phyloP scores from a whole-genome alignment of 1,139 yeast genomes.

The Zygosaccharomyces sapae region DNA sequence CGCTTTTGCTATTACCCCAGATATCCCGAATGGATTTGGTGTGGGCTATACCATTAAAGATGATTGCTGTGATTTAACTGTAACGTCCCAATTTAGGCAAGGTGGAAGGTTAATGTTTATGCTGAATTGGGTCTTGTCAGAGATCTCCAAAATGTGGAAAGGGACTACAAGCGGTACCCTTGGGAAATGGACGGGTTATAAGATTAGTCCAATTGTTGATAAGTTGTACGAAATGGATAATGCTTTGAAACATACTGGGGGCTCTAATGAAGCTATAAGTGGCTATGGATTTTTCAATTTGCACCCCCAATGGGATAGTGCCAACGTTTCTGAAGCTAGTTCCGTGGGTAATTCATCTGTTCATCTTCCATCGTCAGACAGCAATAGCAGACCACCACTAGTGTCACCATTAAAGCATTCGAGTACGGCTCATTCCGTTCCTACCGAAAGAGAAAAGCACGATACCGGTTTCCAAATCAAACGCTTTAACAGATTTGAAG shows the following conservation, averaged over 20 bases:
- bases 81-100: conserved; percentile 69
- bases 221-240: conserved; percentile 34
- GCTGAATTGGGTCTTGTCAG: conserved; percentile 54
- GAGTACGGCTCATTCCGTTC: conserved; percentile 23
- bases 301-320: conserved; percentile 43
- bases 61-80: conserved; percentile 59
- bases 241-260: conserved; percentile 20
- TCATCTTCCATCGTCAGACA: conserved; percentile 22
- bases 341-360: conserved; percentile 22
- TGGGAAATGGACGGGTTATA: conserved; percentile 18
- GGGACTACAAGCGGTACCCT: conserved; percentile 37
- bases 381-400: conserved; percentile 5
- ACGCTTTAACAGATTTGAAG: conserved; percentile 17
- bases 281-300: conserved; percentile 77
- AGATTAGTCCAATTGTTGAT: conserved; percentile 14
- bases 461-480: conserved; percentile 29
- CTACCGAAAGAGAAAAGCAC: conserved; percentile 31
- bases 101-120: conserved; percentile 65
- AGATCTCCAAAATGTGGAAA: conserved; percentile 48
- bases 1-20: conserved; percentile 73
- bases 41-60: conserved; percentile 70
- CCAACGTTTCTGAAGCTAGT: conserved; percentile 23
- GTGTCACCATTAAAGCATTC: conserved; percentile 13
- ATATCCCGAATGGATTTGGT: conserved; percentile 70
- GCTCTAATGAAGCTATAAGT: conserved; percentile 25